Evolutionary conservation across 1,284 basidiomycete species (phyloP), one percentile per base, ranked within the genome.

Genomic region (Chondrostereum purpureum): DNA sequence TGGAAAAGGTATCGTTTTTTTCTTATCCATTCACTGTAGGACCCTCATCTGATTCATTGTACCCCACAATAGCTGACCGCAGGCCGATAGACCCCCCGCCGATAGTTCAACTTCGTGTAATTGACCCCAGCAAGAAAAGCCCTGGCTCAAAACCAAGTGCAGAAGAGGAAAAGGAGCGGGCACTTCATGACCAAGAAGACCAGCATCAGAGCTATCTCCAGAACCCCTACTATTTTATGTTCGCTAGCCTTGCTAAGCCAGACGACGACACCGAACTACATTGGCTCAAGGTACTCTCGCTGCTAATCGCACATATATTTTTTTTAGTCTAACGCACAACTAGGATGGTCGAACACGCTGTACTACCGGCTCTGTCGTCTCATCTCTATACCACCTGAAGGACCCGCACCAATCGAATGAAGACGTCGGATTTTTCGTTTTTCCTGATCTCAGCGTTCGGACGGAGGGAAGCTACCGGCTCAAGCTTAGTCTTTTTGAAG

Each of bases 31-130:
- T 44, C n/a, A n/a, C n/a, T n/a, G 43, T 21, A 50, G 36, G 43
- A 34, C 39, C 36, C 19, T 46, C n/a, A 24, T 41, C 47, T 46
- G 39, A 45, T 38, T 45, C 27, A 46, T 47, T 37, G 23, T 42
- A 36, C 46, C 51, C 33, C 17, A 46, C 43, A 13, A 39, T 63
- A 92, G 91, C 91, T 48, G 90, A 97, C 70, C 78, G 93, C 31
- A 76, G 94, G 21, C 92, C 94, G 2, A 92, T 98, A 59, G 92
- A 97, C 70, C 94, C 95, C 0, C 92, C 92, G 0, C 94, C 94
- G 11, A 94, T 97, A 62, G 83, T 97, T n/a, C 92, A 95, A 64
- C 78, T 98, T 5, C 83, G 88, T 44, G 89, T 97, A 46, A 75
- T 90, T 54, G 88, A 39, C 42, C 39, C 22, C 54, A 47, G 22